Percentiles rank a stretch among this genome's conserved stretches.
phyloP scores from a whole-genome alignment of 768 basidiomycete genomes.

The Obba rivulosa region DNA sequence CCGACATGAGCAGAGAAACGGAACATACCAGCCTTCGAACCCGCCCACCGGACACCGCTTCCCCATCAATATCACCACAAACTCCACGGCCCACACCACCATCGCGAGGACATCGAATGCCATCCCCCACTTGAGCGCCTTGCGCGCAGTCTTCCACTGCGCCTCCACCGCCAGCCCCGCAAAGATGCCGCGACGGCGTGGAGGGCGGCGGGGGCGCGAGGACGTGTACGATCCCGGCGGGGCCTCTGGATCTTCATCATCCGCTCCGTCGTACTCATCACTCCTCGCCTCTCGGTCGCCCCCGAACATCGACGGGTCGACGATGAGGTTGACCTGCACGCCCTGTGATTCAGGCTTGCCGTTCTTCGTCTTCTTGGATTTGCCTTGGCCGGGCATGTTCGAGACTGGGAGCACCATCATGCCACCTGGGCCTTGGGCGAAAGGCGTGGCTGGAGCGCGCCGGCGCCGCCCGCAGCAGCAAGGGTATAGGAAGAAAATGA shows the following conservation, averaged over 20 bases:
- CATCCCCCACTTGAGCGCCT: slow-evolving; percentile 47
- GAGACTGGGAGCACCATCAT: slow-evolving; percentile 65
- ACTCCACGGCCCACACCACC: slow-evolving; percentile 52
- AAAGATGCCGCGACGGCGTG: slow-evolving; percentile 44
- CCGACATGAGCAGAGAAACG: neutral
- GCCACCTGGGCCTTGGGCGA: slow-evolving; percentile 26
- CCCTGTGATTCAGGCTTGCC: slow-evolving; percentile 30
- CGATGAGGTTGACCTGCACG: slow-evolving; percentile 71
- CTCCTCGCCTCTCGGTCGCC: slow-evolving; percentile 21
- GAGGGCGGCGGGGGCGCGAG: slow-evolving; percentile 29
- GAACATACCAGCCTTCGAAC: slow-evolving; percentile 58
- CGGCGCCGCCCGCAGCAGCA: slow-evolving; percentile 43
- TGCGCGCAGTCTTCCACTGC: slow-evolving; percentile 53
- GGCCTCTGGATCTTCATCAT: slow-evolving; percentile 32
- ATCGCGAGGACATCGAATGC: slow-evolving; percentile 43
- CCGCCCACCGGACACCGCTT: slow-evolving; percentile 58
- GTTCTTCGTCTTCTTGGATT: slow-evolving; percentile 37
- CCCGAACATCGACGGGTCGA: slow-evolving; percentile 57
- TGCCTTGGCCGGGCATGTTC: slow-evolving; percentile 39
- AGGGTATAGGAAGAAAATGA: slow-evolving; percentile 53
- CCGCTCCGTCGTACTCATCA: slow-evolving; percentile 34
- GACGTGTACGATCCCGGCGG: slow-evolving; percentile 22
- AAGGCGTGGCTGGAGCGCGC: slow-evolving; percentile 16
- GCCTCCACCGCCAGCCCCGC: slow-evolving; percentile 60
- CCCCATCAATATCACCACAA: slow-evolving; percentile 56